Evolutionary conservation across 2,329 filamentous ascomycete genomes (phyloP), one percentile per base, ranked within the genome.

Genomic region (Colletotrichum viniferum): DNA sequence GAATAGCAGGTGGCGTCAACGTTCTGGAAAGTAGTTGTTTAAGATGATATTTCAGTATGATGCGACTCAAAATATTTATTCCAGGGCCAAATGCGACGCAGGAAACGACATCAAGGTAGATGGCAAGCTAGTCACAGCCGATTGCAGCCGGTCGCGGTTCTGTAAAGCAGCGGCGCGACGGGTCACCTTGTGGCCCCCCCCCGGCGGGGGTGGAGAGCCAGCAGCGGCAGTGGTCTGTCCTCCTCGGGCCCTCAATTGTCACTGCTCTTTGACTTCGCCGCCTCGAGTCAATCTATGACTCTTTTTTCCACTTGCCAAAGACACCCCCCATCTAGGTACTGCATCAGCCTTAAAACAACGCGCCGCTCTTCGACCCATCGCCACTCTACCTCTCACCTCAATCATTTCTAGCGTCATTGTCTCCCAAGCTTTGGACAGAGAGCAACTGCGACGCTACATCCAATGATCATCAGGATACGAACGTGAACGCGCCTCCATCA

Each of bases 401-500:
- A 58, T 58, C 26, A 28, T 58, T 58, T 58, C 21, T 12, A 52
- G 43, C 43, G 2, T 13, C 1, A 21, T 52, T 5, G 43, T 52
- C 43, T 52, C 43, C 43, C 43, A 52, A 13, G 43, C 10, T 21
- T 52, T 13, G 43, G n/a, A 52, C 6, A 21, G 10, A n/a, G 26
- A 61, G 56, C 4, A 30, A 61, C 28, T 43, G 26, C 56, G 24
- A 56, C 24, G 32, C 26, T 30, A 36, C 62, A 67, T 77, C 30
- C 78, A 76, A 83, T 84, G 80, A 82, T 83, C 69, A 68, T 76
- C 38, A 80, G 80, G 81, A 82, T 82, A 82, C 78, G 65, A 28
- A 60, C 52, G 21, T 80, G 77, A 74, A 60, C 48, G 43, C 60
- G 63, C 24, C 69, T 79, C n/a, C 21, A 16, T 60, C 60, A 30